Percentiles rank a stretch among this genome's conserved stretches.
Evolutionary conservation across 23 red algal species (phyloP).

Genomic region (Gracilaria caudata): DNA sequence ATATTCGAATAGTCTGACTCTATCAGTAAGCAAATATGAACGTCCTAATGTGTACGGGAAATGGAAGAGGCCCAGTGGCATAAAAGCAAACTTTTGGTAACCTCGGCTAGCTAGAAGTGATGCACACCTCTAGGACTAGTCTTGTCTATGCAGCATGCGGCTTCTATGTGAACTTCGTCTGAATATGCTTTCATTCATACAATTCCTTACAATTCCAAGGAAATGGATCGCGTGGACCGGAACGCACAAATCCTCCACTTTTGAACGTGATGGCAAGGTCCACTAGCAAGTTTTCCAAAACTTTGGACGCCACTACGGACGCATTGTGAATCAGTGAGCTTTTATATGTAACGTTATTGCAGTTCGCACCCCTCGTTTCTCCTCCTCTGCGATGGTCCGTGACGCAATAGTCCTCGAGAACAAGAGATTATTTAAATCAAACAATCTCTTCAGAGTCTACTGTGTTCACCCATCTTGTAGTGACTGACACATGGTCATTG

Average conservation of each 20-base stretch:
- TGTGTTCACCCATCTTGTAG: background rate
- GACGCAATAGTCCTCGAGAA: background rate
- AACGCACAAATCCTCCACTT: too few species aligned
- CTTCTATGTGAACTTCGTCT: background rate
- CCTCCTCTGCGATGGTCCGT: background rate
- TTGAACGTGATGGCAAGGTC: background rate
- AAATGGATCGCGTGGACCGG: too few species aligned
- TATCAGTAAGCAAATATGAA: constrained; percentile 77
- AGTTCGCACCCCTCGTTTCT: background rate
- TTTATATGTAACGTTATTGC: background rate
- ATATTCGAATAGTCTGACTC: constrained; percentile 61
- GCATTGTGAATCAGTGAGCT: background rate
- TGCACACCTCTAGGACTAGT: background rate
- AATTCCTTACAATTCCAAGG: too few species aligned
- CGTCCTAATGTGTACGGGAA: constrained; percentile 72
- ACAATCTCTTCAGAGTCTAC: background rate
- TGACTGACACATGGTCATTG: background rate
- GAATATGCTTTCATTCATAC: too few species aligned
- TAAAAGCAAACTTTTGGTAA: constrained; percentile 97
- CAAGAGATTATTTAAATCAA: too few species aligned
- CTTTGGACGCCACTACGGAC: background rate
- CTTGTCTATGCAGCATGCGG: background rate
- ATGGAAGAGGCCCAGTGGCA: constrained; percentile 82
- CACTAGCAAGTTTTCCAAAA: background rate
- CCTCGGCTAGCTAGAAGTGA: background rate